These are phyloP conservation scores for Sporothrix curviconia DNA, from an alignment of 2,329 filamentous ascomycete genomes.

Conservation along the genomic window DNA sequence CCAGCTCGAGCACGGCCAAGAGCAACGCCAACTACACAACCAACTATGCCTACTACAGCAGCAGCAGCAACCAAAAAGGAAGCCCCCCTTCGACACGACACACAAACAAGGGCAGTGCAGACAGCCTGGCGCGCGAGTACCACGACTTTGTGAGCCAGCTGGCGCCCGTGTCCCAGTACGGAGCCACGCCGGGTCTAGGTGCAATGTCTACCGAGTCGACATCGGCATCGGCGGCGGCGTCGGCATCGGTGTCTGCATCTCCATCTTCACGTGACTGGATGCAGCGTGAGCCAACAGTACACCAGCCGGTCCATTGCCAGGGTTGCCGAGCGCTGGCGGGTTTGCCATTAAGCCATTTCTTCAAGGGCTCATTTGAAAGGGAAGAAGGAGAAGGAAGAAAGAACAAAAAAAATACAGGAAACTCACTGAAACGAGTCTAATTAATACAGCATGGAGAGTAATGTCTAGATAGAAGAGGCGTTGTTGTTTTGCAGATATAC, in stretches of 20 bases:
- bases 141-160: conserved; percentile 15
- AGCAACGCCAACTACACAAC: background rate
- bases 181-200: background rate
- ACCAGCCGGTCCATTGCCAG: background rate
- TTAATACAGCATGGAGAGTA: too few species aligned
- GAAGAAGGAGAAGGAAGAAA: too few species aligned
- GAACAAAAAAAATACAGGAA: background rate
- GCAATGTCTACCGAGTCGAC: background rate
- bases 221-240: background rate
- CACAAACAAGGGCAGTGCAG: background rate
- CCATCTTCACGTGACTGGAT: background rate
- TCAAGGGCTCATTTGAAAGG: background rate
- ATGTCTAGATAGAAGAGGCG: too few species aligned
- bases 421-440: too few species aligned
- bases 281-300: background rate
- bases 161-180: conserved; percentile 5
- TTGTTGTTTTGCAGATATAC: too few species aligned
- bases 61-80: background rate
- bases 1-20: too few species aligned
- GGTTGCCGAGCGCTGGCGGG: background rate
- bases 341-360: background rate
- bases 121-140: conserved; percentile 12
- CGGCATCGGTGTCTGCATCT: too few species aligned
- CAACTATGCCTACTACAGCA: conserved; percentile 8
- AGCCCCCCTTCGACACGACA: background rate